phyloP scores from a whole-genome alignment of 2,329 filamentous ascomycete genomes.

The Alternaria gansuensis region DNA sequence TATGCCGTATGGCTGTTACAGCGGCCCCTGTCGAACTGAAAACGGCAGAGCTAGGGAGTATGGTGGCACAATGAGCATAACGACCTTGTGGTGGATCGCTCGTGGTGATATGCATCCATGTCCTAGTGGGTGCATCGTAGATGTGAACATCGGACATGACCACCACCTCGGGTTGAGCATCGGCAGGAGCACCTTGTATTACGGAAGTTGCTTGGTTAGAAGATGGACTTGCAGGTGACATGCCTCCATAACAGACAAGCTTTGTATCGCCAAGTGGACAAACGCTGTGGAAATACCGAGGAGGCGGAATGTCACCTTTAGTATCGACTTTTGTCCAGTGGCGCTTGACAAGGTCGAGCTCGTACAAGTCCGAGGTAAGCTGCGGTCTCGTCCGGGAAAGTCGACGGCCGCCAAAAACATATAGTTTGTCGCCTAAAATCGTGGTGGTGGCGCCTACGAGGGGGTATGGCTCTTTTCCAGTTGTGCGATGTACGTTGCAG shows the following conservation, averaged over 20 bases:
- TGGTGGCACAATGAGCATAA: slow-evolving; percentile 95
- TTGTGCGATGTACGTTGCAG: slow-evolving; percentile 80
- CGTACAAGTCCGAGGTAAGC: slow-evolving; percentile 89
- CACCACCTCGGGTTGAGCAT: slow-evolving; percentile 83
- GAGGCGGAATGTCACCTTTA: slow-evolving; percentile 83
- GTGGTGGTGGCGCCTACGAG: slow-evolving; percentile 95
- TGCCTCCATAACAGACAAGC: slow-evolving; percentile 96
- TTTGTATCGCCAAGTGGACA: slow-evolving; percentile 94
- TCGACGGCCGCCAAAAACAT: slow-evolving; percentile 92
- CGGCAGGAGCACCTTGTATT: slow-evolving; percentile 55
- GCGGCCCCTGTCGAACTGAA: slow-evolving; percentile 88
- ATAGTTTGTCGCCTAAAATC: slow-evolving; percentile 92
- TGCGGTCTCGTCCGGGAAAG: slow-evolving; percentile 84
- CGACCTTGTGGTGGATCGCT: slow-evolving; percentile 87
- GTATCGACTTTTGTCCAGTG: slow-evolving; percentile 94
- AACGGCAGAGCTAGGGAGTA: slow-evolving; percentile 84
- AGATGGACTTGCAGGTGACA: slow-evolving; percentile 77
- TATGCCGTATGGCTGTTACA: slow-evolving; percentile 86
- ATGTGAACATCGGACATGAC: slow-evolving; percentile 99
- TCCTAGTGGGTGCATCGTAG: slow-evolving; percentile 82
- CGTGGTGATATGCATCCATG: slow-evolving; percentile 85
- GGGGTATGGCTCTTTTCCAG: slow-evolving; percentile 87
- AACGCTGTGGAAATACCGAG: slow-evolving; percentile 96
- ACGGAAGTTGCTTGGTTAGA: slow-evolving; percentile 49
- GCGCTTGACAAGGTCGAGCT: slow-evolving; percentile 86